phyloP scores from a whole-genome alignment of 75 land plant genomes.

The Cryptomeria japonica region DNA sequence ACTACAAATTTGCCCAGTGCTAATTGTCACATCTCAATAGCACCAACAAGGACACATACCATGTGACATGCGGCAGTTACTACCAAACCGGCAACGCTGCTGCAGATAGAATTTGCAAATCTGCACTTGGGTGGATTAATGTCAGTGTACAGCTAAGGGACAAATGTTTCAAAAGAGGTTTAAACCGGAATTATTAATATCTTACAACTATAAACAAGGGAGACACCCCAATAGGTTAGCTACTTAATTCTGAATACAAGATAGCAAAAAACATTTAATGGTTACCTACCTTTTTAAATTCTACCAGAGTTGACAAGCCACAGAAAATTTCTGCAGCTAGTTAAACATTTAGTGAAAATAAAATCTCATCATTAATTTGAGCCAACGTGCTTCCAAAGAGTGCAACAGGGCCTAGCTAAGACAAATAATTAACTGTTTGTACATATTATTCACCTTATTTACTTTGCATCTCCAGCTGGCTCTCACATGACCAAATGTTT shows the following conservation, averaged over 20 bases:
- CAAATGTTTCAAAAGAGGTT: conserved; percentile 12
- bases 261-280: not conserved
- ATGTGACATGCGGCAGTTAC: conserved; percentile 96
- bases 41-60: conserved; percentile 56
- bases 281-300: not conserved
- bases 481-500: not conserved
- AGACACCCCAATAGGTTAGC: conserved; percentile 12
- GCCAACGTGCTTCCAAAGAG: not conserved
- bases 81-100: conserved; percentile 97
- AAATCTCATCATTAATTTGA: not conserved
- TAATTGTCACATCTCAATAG: conserved; percentile 14
- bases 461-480: not conserved
- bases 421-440: not conserved
- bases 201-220: not conserved
- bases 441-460: not conserved
- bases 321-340: conserved; percentile 2
- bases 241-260: conserved; percentile 1
- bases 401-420: not conserved
- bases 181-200: not conserved
- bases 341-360: not conserved
- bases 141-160: not conserved
- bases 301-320: not conserved
- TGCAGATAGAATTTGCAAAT: conserved; percentile 99
- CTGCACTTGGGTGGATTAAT: conserved; percentile 56
- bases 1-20: conserved; percentile 8